Evolutionary conservation across 768 basidiomycete genomes (phyloP), one percentile per base, ranked within the genome.

Genomic region (Chlorophyllum brunneum): DNA sequence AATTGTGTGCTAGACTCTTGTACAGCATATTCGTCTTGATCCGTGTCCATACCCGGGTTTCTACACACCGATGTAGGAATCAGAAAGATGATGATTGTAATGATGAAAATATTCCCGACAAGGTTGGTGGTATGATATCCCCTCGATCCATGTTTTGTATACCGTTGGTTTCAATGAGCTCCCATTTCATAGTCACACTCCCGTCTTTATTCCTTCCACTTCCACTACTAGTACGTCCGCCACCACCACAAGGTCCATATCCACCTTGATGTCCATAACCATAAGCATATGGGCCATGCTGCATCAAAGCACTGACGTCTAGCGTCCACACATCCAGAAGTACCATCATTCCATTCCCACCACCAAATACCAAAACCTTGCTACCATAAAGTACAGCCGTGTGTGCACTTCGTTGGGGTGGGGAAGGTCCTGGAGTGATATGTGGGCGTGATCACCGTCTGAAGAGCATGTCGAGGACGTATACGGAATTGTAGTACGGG

Each of bases 51-150:
- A 69, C 63, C n/a, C 69, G 66, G 0, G 69, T 72, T 56, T 76
- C 79, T 80, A 41, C 6, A 11, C 29, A 30, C 26, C 10, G 11
- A 31, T 9, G 42, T 13, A 40, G 48, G 1, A 13, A 16, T 23
- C 51, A 52, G n/a, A n/a, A n/a, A n/a, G n/a, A 93, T 75, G 29
- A 98, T 73, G 39, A 98, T 76, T 86, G 95, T 93, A n/a, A n/a
- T n/a, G n/a, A n/a, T n/a, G n/a, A n/a, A n/a, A 52, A 86, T 78
- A 57, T 86, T 83, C 24, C 86, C 85, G 4, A 95, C 80, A 24
- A 97, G 71, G 62, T 92, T 95, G 30, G 92, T 88, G 0, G 91
- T 88, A 67, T 97, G 94, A 62, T 98, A 98, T 0, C 94, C 95
- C 50, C 91, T 75, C 16, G 85, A 74, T 4, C 73, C 68, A 1